Evolutionary conservation across 164 flowering plant species (phyloP).

Genomic region (Liriodendron chinense): DNA sequence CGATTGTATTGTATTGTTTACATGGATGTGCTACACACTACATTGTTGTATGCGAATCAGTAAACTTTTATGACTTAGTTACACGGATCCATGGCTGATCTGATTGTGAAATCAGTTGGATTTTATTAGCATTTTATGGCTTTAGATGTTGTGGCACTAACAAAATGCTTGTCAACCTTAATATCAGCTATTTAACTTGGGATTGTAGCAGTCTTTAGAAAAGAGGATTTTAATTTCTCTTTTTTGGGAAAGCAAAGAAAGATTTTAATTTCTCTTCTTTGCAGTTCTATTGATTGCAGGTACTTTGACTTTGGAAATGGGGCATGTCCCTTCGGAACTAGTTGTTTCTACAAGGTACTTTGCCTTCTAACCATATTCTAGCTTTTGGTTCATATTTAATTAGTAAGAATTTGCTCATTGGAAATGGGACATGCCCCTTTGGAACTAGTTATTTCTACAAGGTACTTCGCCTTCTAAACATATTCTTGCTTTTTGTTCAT

Average conservation of each 20-base stretch:
- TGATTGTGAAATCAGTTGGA: no score
- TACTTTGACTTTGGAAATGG: slow-evolving; percentile 96
- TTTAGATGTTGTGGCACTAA: neutral
- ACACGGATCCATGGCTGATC: no score
- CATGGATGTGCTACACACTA: neutral
- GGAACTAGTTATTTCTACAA: slow-evolving; percentile 96
- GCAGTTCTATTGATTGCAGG: slow-evolving; percentile 93
- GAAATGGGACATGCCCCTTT: slow-evolving; percentile 30
- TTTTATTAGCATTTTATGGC: neutral
- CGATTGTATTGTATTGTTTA: neutral
- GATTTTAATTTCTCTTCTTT: slow-evolving; percentile 6
- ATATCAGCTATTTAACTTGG: neutral
- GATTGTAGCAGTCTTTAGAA: no score
- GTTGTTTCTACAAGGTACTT: slow-evolving; percentile 94
- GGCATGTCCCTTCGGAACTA: slow-evolving; percentile 87
- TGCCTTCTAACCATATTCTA: neutral
- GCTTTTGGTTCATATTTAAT: neutral
- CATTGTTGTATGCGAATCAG: neutral
- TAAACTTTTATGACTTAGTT: neutral
- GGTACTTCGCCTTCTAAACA: slow-evolving; percentile 36
- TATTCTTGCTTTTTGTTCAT: neutral
- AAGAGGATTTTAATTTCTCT: no score
- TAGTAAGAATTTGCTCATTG: no score
- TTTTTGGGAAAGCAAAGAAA: no score
- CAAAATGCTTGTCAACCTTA: slow-evolving; percentile 4